Conservation (phyloP, 768 basidiomycete species). For the Ramaria sp. region DNA sequence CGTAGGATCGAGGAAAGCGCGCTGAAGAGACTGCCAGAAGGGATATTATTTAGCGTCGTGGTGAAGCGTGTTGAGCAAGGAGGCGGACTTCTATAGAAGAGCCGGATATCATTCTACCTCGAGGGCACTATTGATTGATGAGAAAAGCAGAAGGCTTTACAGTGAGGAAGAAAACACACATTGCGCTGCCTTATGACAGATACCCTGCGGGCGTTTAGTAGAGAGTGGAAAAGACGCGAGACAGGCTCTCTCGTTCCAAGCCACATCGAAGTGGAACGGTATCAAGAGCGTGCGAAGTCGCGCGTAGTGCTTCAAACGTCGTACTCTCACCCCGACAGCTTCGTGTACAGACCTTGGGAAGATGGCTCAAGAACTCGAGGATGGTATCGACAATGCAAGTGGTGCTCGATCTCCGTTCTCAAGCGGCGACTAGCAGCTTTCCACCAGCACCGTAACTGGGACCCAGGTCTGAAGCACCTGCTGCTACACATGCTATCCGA, state of each 20-base stretch:
- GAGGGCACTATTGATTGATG: background rate
- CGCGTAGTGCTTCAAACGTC: too few relatives aligned
- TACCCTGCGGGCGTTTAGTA: background rate
- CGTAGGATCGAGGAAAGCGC: constrained; percentile 48
- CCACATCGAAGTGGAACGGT: too few relatives aligned
- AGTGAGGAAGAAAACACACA: background rate
- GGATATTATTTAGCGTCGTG: background rate
- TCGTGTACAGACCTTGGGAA: too few relatives aligned
- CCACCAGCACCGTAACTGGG: too few relatives aligned
- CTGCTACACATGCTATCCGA: too few relatives aligned
- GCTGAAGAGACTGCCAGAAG: constrained; percentile 41
- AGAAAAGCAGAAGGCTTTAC: background rate
- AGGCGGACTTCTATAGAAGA: background rate
- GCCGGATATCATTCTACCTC: background rate
- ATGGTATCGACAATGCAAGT: too few relatives aligned
- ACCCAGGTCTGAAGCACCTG: too few relatives aligned
- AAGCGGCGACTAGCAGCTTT: too few relatives aligned
- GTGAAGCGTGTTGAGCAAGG: background rate
- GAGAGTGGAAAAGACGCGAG: background rate
- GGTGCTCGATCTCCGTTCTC: too few relatives aligned
- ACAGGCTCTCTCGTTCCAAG: background rate
- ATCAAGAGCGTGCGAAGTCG: too few relatives aligned
- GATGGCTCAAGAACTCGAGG: too few relatives aligned
- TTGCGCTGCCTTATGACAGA: background rate
- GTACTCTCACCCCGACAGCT: too few relatives aligned